Evolutionary conservation across 2,329 filamentous ascomycete species (phyloP).

Genomic region (Paraphaeosphaeria sporulosa): DNA sequence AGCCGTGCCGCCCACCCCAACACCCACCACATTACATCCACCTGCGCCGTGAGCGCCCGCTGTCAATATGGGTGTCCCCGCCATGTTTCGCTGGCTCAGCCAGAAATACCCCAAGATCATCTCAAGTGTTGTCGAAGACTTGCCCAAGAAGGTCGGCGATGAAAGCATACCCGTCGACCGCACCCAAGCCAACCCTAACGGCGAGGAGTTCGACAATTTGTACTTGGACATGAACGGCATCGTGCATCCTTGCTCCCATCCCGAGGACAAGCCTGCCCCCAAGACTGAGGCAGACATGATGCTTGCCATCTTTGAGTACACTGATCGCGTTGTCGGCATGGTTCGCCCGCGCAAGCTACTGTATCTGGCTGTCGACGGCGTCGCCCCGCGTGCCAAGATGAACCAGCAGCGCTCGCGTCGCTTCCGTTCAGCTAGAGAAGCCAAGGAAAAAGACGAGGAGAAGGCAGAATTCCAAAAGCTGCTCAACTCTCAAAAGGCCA

Average conservation of each 20-base stretch:
- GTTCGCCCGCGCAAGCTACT: slow-evolving; percentile 93
- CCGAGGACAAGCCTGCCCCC: slow-evolving; percentile 89
- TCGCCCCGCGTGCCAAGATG: slow-evolving; percentile 98
- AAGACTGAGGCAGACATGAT: slow-evolving; percentile 99
- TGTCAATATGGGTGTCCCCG: slow-evolving; percentile 84
- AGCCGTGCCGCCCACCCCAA: not conserved
- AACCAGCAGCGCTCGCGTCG: slow-evolving; percentile 97
- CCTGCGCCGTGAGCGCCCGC: slow-evolving; percentile 26
- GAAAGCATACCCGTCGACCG: slow-evolving; percentile 84
- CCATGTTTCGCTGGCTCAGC: slow-evolving; percentile 95
- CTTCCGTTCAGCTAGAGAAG: slow-evolving; percentile 93
- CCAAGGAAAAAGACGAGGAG: slow-evolving; percentile 90
- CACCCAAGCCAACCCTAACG: slow-evolving; percentile 88
- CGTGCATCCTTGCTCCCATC: slow-evolving; percentile 97
- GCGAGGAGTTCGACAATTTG: slow-evolving; percentile 96
- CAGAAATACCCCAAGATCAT: slow-evolving; percentile 98
- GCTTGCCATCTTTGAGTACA: slow-evolving; percentile 97
- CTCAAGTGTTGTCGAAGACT: slow-evolving; percentile 86
- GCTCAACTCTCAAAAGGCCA: slow-evolving; percentile 75
- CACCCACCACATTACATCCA: not conserved
- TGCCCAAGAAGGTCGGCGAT: slow-evolving; percentile 82
- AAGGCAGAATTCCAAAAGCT: slow-evolving; percentile 88
- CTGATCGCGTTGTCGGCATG: slow-evolving; percentile 99
- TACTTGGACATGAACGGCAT: slow-evolving; percentile 99
- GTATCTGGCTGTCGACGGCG: slow-evolving; percentile 98